Conservation (phyloP, 2,329 filamentous ascomycete genomes). For the Coniochaeta sp. region DNA sequence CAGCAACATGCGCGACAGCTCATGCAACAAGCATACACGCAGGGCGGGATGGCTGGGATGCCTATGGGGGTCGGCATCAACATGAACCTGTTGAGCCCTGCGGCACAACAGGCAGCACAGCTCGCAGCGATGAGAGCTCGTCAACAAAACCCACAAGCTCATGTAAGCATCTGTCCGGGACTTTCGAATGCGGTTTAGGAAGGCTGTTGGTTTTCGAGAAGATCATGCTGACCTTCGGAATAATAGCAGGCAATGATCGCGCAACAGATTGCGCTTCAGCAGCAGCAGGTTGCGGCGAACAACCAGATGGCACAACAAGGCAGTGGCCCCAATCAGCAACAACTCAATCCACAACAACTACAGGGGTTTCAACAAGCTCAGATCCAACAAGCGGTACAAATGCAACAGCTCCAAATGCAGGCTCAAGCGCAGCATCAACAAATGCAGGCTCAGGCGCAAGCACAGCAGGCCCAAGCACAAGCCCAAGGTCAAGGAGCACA, state of each 20-base stretch:
- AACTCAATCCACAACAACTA: slow-evolving; percentile 30
- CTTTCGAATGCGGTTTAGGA: neutral
- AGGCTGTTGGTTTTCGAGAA: neutral
- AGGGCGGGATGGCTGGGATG: slow-evolving; percentile 44
- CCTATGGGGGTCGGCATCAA: slow-evolving; percentile 44
- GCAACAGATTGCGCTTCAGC: slow-evolving; percentile 39
- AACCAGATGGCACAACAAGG: slow-evolving; percentile 33
- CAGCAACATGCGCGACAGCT: slow-evolving; percentile 42
- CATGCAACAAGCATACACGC: slow-evolving; percentile 40
- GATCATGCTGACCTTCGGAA: slow-evolving; percentile 1
- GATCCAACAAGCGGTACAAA: slow-evolving; percentile 12
- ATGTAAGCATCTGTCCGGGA: slow-evolving; percentile 9
- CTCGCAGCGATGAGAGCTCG: slow-evolving; percentile 20
- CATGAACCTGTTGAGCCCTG: slow-evolving; percentile 24
- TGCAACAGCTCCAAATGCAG: slow-evolving; percentile 17
- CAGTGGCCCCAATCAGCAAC: slow-evolving; percentile 37
- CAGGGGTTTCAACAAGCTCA: slow-evolving; percentile 30
- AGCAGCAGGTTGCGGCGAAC: slow-evolving; percentile 29
- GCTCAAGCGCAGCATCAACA: slow-evolving; percentile 24
- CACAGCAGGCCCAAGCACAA: slow-evolving; percentile 29
- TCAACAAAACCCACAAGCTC: slow-evolving; percentile 12
- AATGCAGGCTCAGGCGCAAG: slow-evolving; percentile 27
- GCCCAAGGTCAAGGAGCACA: slow-evolving; percentile 27
- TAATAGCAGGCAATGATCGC: slow-evolving; percentile 32
- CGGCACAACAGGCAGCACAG: slow-evolving; percentile 10